Percentiles rank a stretch among this genome's conserved stretches.
phyloP scores from a whole-genome alignment of 73 alveolate species.

The Stentor roeselii region DNA sequence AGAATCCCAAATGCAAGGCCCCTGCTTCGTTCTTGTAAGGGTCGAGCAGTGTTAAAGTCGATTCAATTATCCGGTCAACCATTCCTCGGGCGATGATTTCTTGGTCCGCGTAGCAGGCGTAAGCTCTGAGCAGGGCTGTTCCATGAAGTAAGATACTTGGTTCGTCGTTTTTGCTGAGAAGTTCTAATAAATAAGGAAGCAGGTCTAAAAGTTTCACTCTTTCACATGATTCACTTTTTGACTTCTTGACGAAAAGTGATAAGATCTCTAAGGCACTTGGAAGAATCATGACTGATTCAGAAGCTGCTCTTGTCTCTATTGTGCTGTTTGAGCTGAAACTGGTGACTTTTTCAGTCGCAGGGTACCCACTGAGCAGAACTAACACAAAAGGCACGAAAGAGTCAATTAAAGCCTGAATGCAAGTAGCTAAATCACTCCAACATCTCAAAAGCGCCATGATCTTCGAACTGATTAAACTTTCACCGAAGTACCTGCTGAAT shows the following conservation, averaged over 20 bases:
- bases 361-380: not conserved
- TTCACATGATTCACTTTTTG: constrained; percentile 32
- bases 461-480: constrained; percentile 56
- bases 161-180: constrained; percentile 51
- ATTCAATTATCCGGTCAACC: constrained; percentile 61
- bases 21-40: constrained; percentile 75
- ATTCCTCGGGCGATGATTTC: constrained; percentile 46
- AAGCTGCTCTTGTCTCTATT: constrained; percentile 49
- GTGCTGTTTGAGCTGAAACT: constrained; percentile 54
- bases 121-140: constrained; percentile 72
- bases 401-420: constrained; percentile 46
- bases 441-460: constrained; percentile 72
- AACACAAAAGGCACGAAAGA: not conserved
- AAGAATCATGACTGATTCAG: constrained; percentile 41
- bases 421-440: constrained; percentile 69
- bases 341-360: not conserved
- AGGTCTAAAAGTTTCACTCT: constrained; percentile 35
- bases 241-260: constrained; percentile 40
- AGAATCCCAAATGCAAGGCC: constrained; percentile 76
- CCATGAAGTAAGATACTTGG: constrained; percentile 48
- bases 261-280: constrained; percentile 48
- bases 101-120: constrained; percentile 61
- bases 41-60: constrained; percentile 62
- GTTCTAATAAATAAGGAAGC: constrained; percentile 43
- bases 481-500: constrained; percentile 63